Evolutionary conservation across 768 basidiomycete genomes (phyloP).

Genomic region (Hypsizygus marmoreus): DNA sequence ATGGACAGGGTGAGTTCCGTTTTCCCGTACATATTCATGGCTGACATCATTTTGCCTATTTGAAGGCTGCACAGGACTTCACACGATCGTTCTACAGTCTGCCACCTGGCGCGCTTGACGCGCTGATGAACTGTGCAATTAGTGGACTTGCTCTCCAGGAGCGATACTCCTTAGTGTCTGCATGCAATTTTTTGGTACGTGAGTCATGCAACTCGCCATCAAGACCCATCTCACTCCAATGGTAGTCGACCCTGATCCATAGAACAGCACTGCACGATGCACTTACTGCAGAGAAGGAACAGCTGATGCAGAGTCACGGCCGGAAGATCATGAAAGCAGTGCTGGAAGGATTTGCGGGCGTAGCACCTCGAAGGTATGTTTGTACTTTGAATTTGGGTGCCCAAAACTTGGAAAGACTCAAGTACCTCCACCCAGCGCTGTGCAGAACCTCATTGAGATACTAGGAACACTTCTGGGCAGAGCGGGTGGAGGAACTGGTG

Average conservation of each 20-base stretch:
- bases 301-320: conserved; percentile 54
- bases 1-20: conserved; percentile 64
- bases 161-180: conserved; percentile 78
- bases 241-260: conserved; percentile 64
- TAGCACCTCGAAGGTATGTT: conserved; percentile 61
- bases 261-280: conserved; percentile 66
- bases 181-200: conserved; percentile 81
- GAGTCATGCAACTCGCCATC: background rate
- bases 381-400: background rate
- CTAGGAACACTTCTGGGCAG: conserved; percentile 67
- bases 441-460: conserved; percentile 83
- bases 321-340: conserved; percentile 70
- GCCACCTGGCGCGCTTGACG: conserved; percentile 59
- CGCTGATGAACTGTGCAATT: conserved; percentile 65
- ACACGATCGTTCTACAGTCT: conserved; percentile 55
- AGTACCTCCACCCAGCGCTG: conserved; percentile 46
- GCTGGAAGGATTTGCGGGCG: conserved; percentile 78
- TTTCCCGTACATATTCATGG: background rate
- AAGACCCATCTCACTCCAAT: conserved; percentile 2
- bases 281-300: conserved; percentile 49
- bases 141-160: conserved; percentile 71
- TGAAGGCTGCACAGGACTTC: conserved; percentile 53
- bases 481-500: conserved; percentile 28
- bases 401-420: background rate
- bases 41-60: background rate